Evolutionary conservation across 2,329 filamentous ascomycete species (phyloP), one percentile per base, ranked within the genome.

Genomic region (Graphilbum sp.): DNA sequence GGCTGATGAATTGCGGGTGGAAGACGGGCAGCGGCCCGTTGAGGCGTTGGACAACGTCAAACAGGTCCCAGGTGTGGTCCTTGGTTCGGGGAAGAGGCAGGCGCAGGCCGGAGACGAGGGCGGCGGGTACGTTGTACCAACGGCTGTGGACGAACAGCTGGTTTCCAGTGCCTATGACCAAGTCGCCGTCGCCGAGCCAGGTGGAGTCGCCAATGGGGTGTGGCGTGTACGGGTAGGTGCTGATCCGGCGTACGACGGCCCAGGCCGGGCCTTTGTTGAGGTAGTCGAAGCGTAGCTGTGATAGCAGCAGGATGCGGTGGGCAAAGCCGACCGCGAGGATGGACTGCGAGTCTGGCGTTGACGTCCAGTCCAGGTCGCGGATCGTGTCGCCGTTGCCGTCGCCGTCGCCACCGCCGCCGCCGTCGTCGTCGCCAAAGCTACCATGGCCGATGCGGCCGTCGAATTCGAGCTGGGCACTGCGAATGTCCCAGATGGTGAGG

Each of bases 121-220:
- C 66, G 42, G 75, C 69, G 0, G 69, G 67, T 6, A 72, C 63
- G 39, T 78, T 69, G 19, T 93, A 73, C n/a, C 72, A 65, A 42
- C 87, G 75, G 48, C 84, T 81, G 51, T 87, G 79, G 7, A 93
- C 67, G 53, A 94, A 87, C 12, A 98, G 64, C 52, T 95, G 87
- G 52, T 94, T 94, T 1, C 90, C 90, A 8, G 86, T 76, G 1
- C 86, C 87, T 40, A 96, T 77, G 6, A 93, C 78, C 12, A 98
- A 67, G 49, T 87, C 77, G 1, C 87, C 88, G 49, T 82, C 78
- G 21, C 77, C 75, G 12, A 95, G 63, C 90, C 90, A 98, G 15
- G 84, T 84, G 1, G 86, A 92, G 53, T 95, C 87, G 2, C 86
- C 87, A 36, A 95, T 93, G 0, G 85, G 82, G 54, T 94, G 84